phyloP scores from a whole-genome alignment of 345 rosid genomes.

The Theobroma cacao region DNA sequence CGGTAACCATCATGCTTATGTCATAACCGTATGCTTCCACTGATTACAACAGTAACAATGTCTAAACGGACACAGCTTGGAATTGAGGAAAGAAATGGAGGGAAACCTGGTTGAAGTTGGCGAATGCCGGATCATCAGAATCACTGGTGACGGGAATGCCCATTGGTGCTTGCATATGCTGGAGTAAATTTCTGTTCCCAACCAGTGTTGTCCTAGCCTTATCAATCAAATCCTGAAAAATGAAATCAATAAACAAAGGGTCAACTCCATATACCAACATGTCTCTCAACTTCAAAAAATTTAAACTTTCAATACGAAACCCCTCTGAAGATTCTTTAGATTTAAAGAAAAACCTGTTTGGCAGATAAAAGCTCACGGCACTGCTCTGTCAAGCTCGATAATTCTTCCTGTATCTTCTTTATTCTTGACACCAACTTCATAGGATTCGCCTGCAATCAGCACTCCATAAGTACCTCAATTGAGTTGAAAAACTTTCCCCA shows the following conservation, averaged over 20 bases:
- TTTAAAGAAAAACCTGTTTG: slow-evolving; percentile 59
- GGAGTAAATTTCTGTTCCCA: slow-evolving; percentile 62
- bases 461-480: background rate
- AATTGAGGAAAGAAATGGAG: background rate
- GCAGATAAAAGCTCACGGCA: slow-evolving; percentile 82
- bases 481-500: background rate
- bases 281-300: background rate
- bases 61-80: background rate
- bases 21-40: background rate
- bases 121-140: slow-evolving; percentile 60
- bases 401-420: slow-evolving; percentile 77
- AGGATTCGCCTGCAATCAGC: slow-evolving; percentile 66
- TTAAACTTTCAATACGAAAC: background rate
- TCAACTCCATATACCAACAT: background rate
- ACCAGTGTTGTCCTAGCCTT: slow-evolving; percentile 71
- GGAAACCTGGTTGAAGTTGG: slow-evolving; percentile 74
- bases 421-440: slow-evolving; percentile 69
- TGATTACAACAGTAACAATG: background rate
- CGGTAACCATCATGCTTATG: background rate
- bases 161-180: slow-evolving; percentile 59
- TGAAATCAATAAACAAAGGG: slow-evolving; percentile 3
- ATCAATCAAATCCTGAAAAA: slow-evolving; percentile 80
- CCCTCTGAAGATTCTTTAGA: background rate
- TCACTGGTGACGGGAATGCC: slow-evolving; percentile 38
- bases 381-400: slow-evolving; percentile 56